phyloP scores from a whole-genome alignment of 768 basidiomycete species.

The Tricholoma flavovirens region DNA sequence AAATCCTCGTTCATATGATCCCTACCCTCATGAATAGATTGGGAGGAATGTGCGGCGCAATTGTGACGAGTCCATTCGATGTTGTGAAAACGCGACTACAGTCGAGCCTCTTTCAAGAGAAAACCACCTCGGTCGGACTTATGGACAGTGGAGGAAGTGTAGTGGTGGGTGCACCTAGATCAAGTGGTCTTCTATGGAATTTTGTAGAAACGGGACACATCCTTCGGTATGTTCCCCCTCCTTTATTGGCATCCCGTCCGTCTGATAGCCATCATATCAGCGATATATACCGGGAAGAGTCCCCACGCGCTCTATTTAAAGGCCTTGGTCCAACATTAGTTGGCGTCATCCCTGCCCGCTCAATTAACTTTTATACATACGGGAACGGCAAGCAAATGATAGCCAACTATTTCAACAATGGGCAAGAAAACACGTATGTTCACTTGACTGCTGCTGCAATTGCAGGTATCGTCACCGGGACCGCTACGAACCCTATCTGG shows the following conservation, averaged over 20 bases:
- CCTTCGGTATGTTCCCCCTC: slow-evolving; percentile 49
- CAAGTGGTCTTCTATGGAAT: slow-evolving; percentile 70
- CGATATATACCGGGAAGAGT: slow-evolving; percentile 86
- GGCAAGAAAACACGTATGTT: slow-evolving; percentile 77
- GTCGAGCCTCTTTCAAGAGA: slow-evolving; percentile 69
- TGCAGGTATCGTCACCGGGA: slow-evolving; percentile 83
- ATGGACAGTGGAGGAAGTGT: slow-evolving; percentile 31
- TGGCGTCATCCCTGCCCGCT: slow-evolving; percentile 91
- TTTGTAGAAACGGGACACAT: slow-evolving; percentile 94
- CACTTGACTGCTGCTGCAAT: slow-evolving; percentile 82
- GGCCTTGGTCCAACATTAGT: slow-evolving; percentile 93
- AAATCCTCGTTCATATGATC: neutral
- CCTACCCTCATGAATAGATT: slow-evolving; percentile 43
- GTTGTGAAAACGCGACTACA: slow-evolving; percentile 97
- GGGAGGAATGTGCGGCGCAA: slow-evolving; percentile 96
- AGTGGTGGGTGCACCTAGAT: slow-evolving; percentile 33
- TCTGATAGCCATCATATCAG: slow-evolving; percentile 30
- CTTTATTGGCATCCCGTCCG: too few relatives aligned
- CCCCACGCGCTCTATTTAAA: slow-evolving; percentile 84
- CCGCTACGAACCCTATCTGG: slow-evolving; percentile 98
- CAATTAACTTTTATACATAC: slow-evolving; percentile 97
- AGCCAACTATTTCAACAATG: slow-evolving; percentile 73
- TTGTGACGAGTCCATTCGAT: slow-evolving; percentile 96
- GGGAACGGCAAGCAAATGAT: slow-evolving; percentile 94
- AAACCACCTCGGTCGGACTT: slow-evolving; percentile 33